Evolutionary conservation across 441 rosid genomes (phyloP), one percentile per base, ranked within the genome.

Genomic region (Geranium incanum): DNA sequence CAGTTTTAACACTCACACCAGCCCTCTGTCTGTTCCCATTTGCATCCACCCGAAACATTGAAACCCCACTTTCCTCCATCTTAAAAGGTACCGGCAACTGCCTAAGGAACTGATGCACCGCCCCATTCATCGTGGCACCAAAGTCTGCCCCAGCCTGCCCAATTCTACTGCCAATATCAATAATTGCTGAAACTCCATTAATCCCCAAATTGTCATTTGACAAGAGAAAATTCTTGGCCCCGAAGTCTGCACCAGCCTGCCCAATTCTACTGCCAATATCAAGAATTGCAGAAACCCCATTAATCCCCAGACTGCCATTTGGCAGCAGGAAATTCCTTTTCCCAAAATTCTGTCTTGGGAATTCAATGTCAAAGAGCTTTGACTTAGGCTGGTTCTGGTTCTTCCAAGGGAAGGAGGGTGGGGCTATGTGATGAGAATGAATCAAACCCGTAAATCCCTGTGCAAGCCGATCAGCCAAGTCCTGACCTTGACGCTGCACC

Each of bases 381-480:
- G 88, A 23, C 4, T 77, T 83, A 16, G 78, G 87, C 60, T 86
- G 86, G 78, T 74, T 84, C 5, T 92, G 90, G 78, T 74, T 84
- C 5, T 92, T 89, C 98, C 98, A 93, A 1, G 85, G 76, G 78
- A 93, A 87, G 3, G 88, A 78, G 11, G 89, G 92, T n/a, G 98
- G 96, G 66, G 71, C 80, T 68, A 91, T 88, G 4, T 62, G 66
- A 52, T 86, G 92, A 11, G 89, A 83, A 39, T 91, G 98, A 71
- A 93, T 88, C 65, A 93, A 76, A 57, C 96, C 98, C 0, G 91
- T 82, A 71, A 93, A 89, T 1, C 98, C 96, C 73, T 93, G 98
- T 4, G 98, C 89, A 5, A 93, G 80, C 70, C 94, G 73, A 75
- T 87, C 97, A 13, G 97, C 97, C 7, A 92, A 77, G 86, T 90